phyloP scores from a whole-genome alignment of 139 green algal species.

The Zygnema cylindricum region DNA sequence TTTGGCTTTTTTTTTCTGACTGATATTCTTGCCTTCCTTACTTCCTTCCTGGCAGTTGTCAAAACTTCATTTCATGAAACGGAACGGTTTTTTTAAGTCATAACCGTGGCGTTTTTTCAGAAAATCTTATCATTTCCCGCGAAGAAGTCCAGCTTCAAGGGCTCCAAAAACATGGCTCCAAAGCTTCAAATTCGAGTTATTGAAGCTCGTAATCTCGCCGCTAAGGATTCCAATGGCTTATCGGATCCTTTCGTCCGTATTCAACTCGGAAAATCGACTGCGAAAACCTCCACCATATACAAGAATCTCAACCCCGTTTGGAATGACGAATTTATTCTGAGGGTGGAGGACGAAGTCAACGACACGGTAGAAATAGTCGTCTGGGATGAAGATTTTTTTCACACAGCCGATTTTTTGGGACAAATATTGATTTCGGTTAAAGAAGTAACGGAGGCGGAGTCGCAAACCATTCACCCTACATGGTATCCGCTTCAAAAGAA shows the following conservation, averaged over 20 bases:
- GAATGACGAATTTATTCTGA: slow-evolving; percentile 60
- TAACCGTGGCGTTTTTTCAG: too few relatives aligned
- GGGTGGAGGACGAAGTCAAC: slow-evolving; percentile 13
- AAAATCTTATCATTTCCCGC: too few relatives aligned
- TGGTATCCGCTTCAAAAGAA: slow-evolving; percentile 59
- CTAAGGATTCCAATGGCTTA: slow-evolving; percentile 54
- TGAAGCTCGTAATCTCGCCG: slow-evolving; percentile 35
- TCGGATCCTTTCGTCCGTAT: slow-evolving; percentile 56
- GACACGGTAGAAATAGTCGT: slow-evolving; percentile 40
- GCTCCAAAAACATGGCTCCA: too few relatives aligned
- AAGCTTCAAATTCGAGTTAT: slow-evolving; percentile 47
- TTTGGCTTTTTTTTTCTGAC: too few relatives aligned
- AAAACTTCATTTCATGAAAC: too few relatives aligned
- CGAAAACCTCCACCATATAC: slow-evolving; percentile 43
- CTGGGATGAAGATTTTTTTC: slow-evolving; percentile 53
- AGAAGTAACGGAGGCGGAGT: slow-evolving; percentile 23
- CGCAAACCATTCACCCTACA: slow-evolving; percentile 27
- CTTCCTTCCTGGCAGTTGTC: too few relatives aligned
- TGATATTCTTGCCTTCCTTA: too few relatives aligned
- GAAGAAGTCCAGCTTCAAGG: too few relatives aligned
- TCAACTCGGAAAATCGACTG: slow-evolving; percentile 17
- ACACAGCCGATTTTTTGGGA: slow-evolving; percentile 51
- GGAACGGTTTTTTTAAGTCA: too few relatives aligned
- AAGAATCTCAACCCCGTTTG: slow-evolving; percentile 59
- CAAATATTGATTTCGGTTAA: slow-evolving; percentile 43